These are phyloP conservation scores for Paragyromitra xinjiangensis DNA, from an alignment of 495 filamentous ascomycete species.

Conservation along the genomic window DNA sequence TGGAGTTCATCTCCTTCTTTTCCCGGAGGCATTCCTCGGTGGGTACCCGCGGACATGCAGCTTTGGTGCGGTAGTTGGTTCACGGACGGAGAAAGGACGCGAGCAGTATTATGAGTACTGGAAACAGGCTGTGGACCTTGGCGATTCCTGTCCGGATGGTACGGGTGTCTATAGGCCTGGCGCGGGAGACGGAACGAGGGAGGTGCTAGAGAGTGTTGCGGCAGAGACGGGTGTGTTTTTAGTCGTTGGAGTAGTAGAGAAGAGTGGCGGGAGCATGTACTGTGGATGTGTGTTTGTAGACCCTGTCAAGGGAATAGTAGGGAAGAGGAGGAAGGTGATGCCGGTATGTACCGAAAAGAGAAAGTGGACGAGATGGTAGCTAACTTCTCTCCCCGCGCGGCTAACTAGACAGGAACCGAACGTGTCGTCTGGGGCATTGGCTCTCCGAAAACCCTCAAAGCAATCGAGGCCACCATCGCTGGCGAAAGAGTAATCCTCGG, in stretches of 20 bases:
- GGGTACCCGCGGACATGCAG: constrained; percentile 87
- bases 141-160: constrained; percentile 70
- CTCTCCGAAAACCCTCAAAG: constrained; percentile 78
- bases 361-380: background rate
- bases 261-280: constrained; percentile 80
- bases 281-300: constrained; percentile 86
- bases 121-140: constrained; percentile 78
- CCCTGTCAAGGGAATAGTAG: constrained; percentile 73
- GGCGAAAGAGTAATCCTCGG: constrained; percentile 80
- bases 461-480: constrained; percentile 80
- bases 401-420: constrained; percentile 73
- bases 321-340: constrained; percentile 95
- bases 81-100: constrained; percentile 72
- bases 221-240: constrained; percentile 80
- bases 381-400: background rate
- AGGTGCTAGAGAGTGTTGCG: constrained; percentile 77
- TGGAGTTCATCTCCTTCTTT: constrained; percentile 80
- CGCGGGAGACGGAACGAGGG: constrained; percentile 83
- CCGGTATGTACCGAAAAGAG: constrained; percentile 63
- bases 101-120: constrained; percentile 89
- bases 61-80: constrained; percentile 79
- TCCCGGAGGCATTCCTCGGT: constrained; percentile 92
- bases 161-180: constrained; percentile 41
- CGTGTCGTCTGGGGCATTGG: constrained; percentile 91
- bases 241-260: constrained; percentile 80